Base-by-base conservation (phyloP, 306 rosid genomes). In the Trifolium subterraneum region DNA sequence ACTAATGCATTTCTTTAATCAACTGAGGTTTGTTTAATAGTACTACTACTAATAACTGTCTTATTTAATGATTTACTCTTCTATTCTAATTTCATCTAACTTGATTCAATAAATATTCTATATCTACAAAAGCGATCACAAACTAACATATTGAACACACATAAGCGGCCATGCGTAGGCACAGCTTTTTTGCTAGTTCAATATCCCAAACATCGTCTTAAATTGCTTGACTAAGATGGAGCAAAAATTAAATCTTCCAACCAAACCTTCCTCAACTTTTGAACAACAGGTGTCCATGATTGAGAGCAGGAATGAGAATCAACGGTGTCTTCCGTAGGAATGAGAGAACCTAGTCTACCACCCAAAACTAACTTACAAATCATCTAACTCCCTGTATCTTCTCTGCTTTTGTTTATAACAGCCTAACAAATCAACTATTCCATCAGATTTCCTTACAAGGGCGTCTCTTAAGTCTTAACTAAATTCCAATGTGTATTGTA, bases 401-500 rank as follows among this genome's bases (percentile, higher is more conserved):
- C 59, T n/a, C 27, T 47, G 9, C 25, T 41, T 1, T 33, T 29
- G 13, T 27, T 9, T 39, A 14, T 65, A 39, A 20, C 18, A 64
- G 33, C 70, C 70, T 19, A 11, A 64, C 70, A 5, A 64, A 18
- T 10, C 23, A 39, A 39, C 18, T 27, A 25, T 47, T 68, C 41
- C 10, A 68, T 0, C 73, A 68, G 60, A 25, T n/a, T 68, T 48
- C 4, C n/a, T n/a, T 15, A 10, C 73, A 29, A 68, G 44, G 39
- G 22, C 6, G n/a, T 10, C 3, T 66, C 55, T 3, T 29, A 48
- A 29, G 27, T 47, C 55, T 3, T 29, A 48, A 48, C 27, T 47
- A 29, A 68, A 18, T 45, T 45, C 36, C 15, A 47, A 25, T 68
- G 18, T 10, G 25, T 45, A 66, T 31, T 25, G 38, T 66, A 66